Evolutionary conservation across 306 rosid genomes (phyloP), one percentile per base, ranked within the genome.

Genomic region (Ceratonia siliqua): DNA sequence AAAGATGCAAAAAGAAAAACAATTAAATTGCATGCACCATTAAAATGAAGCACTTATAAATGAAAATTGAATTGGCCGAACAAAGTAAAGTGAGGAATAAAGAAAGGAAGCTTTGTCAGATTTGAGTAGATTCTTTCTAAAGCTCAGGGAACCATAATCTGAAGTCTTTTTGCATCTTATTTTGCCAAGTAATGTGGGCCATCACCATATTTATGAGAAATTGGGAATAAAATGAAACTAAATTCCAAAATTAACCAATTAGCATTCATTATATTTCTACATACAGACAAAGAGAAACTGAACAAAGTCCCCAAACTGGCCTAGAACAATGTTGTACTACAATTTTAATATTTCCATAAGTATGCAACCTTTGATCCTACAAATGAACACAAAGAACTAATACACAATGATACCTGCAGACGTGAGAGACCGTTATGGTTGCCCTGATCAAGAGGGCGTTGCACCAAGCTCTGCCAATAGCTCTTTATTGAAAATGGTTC

Each of bases 381-480:
- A 17, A 22, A 33, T 5, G 46, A 43, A 54, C 18, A 28, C 20
- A 21, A 46, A 58, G 9, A 32, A 61, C n/a, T 17, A 45, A 5
- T 30, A 74, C 13, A 27, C 45, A 35, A 54, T n/a, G 61, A 68
- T 87, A 92, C 98, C 96, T 90, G 96, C 75, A 90, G 83, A 12
- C 98, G 91, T 27, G 55, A 33, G 68, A 87, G 86, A 52, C 98
- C 94, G 1, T 54, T 9, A 55, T 24, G 21, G 21, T 30, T 73
- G 9, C 89, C 88, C 55, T 79, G 84, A 72, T 78, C 74, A 55
- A 92, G 88, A 17, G 94, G 89, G 14, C 89, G 91, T 77, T 90
- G 98, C 62, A 92, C 91, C 63, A 88, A 84, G 80, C 69, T 76
- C 57, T 79, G 85, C 98, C 98, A 92, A 65, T 85, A 81, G 48